phyloP scores from a whole-genome alignment of 2,329 filamentous ascomycete species.

The Aspergillaceae sp. region DNA sequence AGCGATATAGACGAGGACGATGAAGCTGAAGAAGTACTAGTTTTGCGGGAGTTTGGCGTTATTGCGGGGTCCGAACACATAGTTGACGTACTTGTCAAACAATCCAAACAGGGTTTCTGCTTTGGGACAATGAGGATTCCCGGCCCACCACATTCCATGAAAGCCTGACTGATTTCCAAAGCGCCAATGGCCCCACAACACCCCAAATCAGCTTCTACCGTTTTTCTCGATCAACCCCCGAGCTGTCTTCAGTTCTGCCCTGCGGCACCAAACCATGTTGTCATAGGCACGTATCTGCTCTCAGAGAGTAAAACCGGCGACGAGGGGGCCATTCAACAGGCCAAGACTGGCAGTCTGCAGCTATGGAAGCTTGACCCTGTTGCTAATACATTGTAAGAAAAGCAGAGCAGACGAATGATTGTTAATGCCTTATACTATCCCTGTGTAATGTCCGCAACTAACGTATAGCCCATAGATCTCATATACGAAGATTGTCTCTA shows the following conservation, averaged over 20 bases:
- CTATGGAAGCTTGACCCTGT: conserved; percentile 49
- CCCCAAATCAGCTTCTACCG: conserved; percentile 24
- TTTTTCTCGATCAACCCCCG: conserved; percentile 35
- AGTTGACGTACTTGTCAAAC: no score
- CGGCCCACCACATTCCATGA: no score
- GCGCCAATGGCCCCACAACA: conserved; percentile 9
- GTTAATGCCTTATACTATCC: background rate
- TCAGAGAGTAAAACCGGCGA: conserved; percentile 24
- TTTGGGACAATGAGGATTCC: no score
- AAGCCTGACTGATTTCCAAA: no score
- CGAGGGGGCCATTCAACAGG: conserved; percentile 40
- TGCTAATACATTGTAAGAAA: conserved; percentile 22
- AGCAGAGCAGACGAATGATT: background rate
- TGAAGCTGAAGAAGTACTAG: background rate
- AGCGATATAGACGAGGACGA: background rate
- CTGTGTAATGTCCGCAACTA: conserved; percentile 1
- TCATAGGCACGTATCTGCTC: conserved; percentile 79
- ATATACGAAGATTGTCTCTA: conserved; percentile 53
- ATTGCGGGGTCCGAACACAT: no score
- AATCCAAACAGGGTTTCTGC: no score
- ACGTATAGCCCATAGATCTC: conserved; percentile 34
- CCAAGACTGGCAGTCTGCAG: conserved; percentile 64
- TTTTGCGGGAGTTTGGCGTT: no score
- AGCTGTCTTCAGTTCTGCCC: conserved; percentile 39
- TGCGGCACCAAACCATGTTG: conserved; percentile 52